A percentile compares a stretch with the other conserved stretches of the same genome.
Conservation (phyloP, 2,329 filamentous ascomycete genomes). For the Endoconidiophora polonica region DNA sequence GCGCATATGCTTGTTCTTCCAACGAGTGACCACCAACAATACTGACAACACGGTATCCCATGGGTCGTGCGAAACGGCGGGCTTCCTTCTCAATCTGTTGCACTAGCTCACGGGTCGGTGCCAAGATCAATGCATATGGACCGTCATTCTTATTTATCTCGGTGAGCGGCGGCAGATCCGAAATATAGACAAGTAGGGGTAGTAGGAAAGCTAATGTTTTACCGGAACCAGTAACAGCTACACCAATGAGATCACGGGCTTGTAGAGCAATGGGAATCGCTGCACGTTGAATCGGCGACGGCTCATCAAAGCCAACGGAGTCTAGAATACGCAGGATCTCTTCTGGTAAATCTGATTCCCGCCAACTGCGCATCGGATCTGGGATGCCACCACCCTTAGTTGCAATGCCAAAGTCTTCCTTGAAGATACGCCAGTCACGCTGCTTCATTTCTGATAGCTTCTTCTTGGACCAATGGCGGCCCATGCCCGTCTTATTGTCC, state of each 20-base stretch:
- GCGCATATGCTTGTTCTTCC: slow-evolving; percentile 80
- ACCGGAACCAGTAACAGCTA: slow-evolving; percentile 93
- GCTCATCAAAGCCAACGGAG: slow-evolving; percentile 77
- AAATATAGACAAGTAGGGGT: slow-evolving; percentile 86
- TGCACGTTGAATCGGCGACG: slow-evolving; percentile 79
- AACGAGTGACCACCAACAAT: slow-evolving; percentile 95
- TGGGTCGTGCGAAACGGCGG: slow-evolving; percentile 73
- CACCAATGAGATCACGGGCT: slow-evolving; percentile 89
- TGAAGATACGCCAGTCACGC: slow-evolving; percentile 98
- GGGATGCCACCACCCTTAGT: slow-evolving; percentile 87
- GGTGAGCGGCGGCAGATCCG: slow-evolving; percentile 67
- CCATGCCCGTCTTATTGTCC: slow-evolving; percentile 55
- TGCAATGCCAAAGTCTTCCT: slow-evolving; percentile 93
- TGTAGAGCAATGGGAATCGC: slow-evolving; percentile 91
- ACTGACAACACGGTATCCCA: slow-evolving; percentile 89
- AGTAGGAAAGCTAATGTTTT: slow-evolving; percentile 94
- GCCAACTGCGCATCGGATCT: slow-evolving; percentile 91
- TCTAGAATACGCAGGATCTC: slow-evolving; percentile 67
- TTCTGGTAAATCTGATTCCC: slow-evolving; percentile 65
- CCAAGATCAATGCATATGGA: slow-evolving; percentile 91
- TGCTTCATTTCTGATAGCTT: slow-evolving; percentile 84
- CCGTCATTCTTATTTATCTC: slow-evolving; percentile 84
- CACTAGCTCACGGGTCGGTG: slow-evolving; percentile 89
- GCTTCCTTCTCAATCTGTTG: slow-evolving; percentile 95
- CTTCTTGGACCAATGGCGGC: slow-evolving; percentile 96